A percentile compares a stretch with the other conserved stretches of the same genome.
Evolutionary conservation across 805 yeast species (phyloP).

Genomic region (Yueomyces sp.): DNA sequence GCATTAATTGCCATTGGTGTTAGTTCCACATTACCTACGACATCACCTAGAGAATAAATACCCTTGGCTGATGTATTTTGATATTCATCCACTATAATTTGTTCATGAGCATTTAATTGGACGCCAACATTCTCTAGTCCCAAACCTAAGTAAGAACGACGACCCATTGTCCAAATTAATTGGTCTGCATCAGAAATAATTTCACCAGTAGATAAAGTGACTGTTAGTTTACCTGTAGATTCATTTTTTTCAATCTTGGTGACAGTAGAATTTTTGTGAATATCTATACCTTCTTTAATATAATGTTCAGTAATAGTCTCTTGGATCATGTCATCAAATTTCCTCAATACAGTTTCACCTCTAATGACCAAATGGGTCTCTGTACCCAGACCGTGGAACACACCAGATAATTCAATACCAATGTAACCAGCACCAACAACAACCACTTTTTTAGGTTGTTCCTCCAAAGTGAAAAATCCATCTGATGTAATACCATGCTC

Average conservation of each 20-base stretch:
- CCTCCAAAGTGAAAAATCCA: conserved; percentile 71
- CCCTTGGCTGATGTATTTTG: conserved; percentile 61
- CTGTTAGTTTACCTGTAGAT: conserved; percentile 35
- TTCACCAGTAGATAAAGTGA: conserved; percentile 29
- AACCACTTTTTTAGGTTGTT: conserved; percentile 86
- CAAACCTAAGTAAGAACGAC: conserved; percentile 61
- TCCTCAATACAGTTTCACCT: conserved; percentile 80
- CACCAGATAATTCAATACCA: conserved; percentile 91
- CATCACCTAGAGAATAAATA: conserved; percentile 86
- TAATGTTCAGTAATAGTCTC: conserved; percentile 69
- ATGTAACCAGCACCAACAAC: conserved; percentile 97
- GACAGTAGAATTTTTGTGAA: conserved; percentile 56
- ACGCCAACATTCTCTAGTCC: conserved; percentile 71
- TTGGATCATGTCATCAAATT: conserved; percentile 75
- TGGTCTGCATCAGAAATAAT: conserved; percentile 62
- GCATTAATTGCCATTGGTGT: conserved; percentile 99
- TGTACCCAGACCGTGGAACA: conserved; percentile 76
- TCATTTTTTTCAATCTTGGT: conserved; percentile 33
- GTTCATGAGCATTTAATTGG: conserved; percentile 42
- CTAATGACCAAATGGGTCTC: conserved; percentile 82
- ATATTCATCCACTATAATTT: conserved; percentile 72
- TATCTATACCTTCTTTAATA: conserved; percentile 64
- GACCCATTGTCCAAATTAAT: conserved; percentile 89
- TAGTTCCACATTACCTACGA: conserved; percentile 81
- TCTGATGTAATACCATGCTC: conserved; percentile 80